Evolutionary conservation across 2,329 filamentous ascomycete species (phyloP).

Genomic region (Calonectria montana): DNA sequence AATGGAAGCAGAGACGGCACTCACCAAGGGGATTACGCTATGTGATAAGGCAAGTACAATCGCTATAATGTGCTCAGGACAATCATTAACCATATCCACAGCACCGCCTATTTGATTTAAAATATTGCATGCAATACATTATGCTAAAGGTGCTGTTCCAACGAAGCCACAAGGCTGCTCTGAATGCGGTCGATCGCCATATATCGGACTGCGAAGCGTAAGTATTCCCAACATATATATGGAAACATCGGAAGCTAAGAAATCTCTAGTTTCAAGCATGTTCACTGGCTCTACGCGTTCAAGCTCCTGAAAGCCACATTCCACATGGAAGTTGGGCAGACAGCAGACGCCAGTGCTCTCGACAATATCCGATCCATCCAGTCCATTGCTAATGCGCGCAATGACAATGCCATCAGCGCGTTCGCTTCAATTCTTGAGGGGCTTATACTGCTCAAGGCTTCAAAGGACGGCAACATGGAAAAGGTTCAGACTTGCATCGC

Average conservation of each 20-base stretch:
- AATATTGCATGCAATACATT: conserved; percentile 82
- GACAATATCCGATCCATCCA: conserved; percentile 76
- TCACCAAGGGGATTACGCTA: conserved; percentile 77
- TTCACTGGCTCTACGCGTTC: conserved; percentile 81
- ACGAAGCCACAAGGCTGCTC: conserved; percentile 76
- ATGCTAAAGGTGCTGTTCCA: conserved; percentile 77
- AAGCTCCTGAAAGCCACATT: conserved; percentile 79
- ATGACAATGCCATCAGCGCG: conserved; percentile 73
- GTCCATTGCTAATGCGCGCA: conserved; percentile 67
- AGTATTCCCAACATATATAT: conserved; percentile 39
- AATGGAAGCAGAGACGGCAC: conserved; percentile 76
- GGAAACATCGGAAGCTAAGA: conserved; percentile 23
- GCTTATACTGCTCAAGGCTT: conserved; percentile 73
- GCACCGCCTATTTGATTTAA: conserved; percentile 68
- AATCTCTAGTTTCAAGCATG: conserved; percentile 67
- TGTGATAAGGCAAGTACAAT: conserved; percentile 68
- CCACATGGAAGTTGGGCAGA: conserved; percentile 69
- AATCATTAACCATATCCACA: conserved; percentile 45
- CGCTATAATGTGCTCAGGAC: not conserved
- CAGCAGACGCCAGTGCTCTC: conserved; percentile 71
- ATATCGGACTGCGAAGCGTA: conserved; percentile 76
- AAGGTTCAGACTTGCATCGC: conserved; percentile 79
- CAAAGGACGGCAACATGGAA: conserved; percentile 74
- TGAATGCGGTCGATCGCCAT: conserved; percentile 77
- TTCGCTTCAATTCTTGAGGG: conserved; percentile 76